These are phyloP conservation scores for Chlamydomonas applanata DNA, from an alignment of 139 green algal genomes.

Conservation along the genomic window DNA sequence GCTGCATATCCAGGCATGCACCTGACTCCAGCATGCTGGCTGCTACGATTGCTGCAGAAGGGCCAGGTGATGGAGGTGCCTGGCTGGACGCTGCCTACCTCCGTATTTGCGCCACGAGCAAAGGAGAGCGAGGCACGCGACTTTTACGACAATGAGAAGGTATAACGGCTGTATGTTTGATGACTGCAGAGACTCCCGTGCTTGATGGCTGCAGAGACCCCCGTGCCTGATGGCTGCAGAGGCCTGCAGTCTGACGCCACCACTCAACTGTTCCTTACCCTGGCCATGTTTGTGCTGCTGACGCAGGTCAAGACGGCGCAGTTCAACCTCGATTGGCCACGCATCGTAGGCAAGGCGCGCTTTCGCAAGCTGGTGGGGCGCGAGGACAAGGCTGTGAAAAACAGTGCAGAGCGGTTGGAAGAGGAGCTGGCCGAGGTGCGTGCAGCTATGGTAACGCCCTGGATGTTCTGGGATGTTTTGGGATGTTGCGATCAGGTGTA, in stretches of 20 bases:
- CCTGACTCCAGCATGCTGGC: too few species aligned
- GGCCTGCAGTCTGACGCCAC: too few species aligned
- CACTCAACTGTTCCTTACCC: too few species aligned
- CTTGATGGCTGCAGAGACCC: too few species aligned
- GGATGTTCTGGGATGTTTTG: neutral
- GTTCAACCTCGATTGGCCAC: conserved; percentile 11
- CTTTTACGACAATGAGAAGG: conserved; percentile 8
- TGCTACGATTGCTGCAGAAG: too few species aligned
- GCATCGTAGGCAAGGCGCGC: conserved; percentile 7
- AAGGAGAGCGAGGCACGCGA: conserved; percentile 3
- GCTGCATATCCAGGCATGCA: too few species aligned
- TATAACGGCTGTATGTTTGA: neutral
- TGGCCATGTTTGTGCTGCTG: too few species aligned
- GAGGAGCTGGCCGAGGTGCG: conserved; percentile 15
- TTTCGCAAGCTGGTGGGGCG: conserved; percentile 10
- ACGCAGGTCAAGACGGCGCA: neutral
- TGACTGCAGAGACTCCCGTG: too few species aligned
- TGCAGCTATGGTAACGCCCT: neutral
- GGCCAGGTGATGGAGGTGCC: neutral
- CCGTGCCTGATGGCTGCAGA: too few species aligned
- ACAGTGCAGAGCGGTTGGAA: neutral
- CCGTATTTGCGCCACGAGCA: neutral
- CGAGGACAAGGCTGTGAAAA: neutral
- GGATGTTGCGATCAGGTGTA: too few species aligned
- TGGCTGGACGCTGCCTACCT: neutral